Conservation (phyloP, 306 rosid species). For the Trifolium fragiferum region DNA sequence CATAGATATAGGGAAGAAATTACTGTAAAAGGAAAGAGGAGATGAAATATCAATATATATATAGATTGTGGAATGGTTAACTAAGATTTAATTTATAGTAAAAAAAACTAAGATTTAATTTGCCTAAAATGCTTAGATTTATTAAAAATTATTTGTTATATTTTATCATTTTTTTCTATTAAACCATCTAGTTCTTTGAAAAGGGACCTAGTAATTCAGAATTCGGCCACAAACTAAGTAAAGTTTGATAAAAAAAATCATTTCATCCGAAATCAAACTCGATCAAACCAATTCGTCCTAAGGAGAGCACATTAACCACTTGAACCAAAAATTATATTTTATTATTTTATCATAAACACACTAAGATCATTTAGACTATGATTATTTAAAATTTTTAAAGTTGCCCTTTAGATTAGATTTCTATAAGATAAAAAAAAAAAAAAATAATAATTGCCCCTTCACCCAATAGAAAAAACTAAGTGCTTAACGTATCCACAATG, state of each 20-base stretch:
- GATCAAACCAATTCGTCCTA: no score
- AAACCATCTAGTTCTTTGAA: no score
- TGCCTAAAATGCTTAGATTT: neutral
- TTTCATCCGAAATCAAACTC: no score
- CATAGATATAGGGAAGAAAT: constrained; percentile 17
- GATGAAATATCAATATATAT: constrained; percentile 15
- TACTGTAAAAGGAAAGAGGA: constrained; percentile 1
- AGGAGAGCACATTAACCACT: no score
- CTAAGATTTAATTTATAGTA: constrained; percentile 48
- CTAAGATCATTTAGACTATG: constrained; percentile 23
- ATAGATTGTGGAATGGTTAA: constrained; percentile 39
- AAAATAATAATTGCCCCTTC: neutral
- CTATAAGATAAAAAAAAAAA: no score
- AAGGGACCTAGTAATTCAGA: no score
- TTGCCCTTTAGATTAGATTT: neutral
- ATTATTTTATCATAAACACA: constrained; percentile 41
- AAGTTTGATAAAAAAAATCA: no score
- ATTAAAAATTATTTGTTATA: neutral
- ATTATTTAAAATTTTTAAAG: constrained; percentile 1
- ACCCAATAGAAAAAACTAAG: constrained; percentile 42
- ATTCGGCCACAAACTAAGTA: no score
- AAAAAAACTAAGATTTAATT: constrained; percentile 50
- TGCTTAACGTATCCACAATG: no score
- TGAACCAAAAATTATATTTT: neutral
- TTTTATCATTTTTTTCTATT: no score